Evolutionary conservation across 179 eudicot species (phyloP), one percentile per base, ranked within the genome.

Genomic region (Silene vulgaris): DNA sequence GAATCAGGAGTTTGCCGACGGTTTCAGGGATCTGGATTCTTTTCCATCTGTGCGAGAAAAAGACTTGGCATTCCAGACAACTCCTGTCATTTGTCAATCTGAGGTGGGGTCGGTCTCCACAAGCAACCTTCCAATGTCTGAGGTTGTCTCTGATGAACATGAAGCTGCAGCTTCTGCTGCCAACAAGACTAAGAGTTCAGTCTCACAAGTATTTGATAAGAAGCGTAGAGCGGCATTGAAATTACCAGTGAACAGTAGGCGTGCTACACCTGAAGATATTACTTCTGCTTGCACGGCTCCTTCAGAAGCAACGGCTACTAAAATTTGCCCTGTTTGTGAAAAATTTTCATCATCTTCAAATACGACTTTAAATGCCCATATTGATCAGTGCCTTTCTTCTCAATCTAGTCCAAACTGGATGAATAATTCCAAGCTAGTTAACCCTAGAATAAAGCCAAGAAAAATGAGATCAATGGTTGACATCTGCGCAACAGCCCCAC

Each of bases 301-400:
- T 65, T 74, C 86, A 3, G 91, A 85, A 72, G 74, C 85, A 72
- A 85, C 89, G 86, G 79, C 91, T 65, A 87, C 92, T 13, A 90
- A 94, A 72, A 81, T 89, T 45, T 94, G 98, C 78, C 98, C 98
- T 32, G 93, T 94, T 69, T 94, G 98, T 85, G 89, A 88, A 80
- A 88, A 32, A 6, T 92, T 91, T 74, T 85, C 97, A 37, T 94
- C 97, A 19, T 81, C 94, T 69, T 94, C 98, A 13, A 94, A 94
- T 83, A 94, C 98, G 30, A 94, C 93, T 21, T 86, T 94, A 83
- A 94, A 94, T 84, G 97, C 97, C 72, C 98, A 94, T 77, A 94
- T 94, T 45, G 98, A 94, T 88, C 97, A 92, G 77, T 94, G 98
- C 75, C 92, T 94, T 73, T 88, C 96, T 74, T 83, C 84, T 45